Evolutionary conservation across 2,329 filamentous ascomycete species (phyloP).

Genomic region (Penicillium sp.): DNA sequence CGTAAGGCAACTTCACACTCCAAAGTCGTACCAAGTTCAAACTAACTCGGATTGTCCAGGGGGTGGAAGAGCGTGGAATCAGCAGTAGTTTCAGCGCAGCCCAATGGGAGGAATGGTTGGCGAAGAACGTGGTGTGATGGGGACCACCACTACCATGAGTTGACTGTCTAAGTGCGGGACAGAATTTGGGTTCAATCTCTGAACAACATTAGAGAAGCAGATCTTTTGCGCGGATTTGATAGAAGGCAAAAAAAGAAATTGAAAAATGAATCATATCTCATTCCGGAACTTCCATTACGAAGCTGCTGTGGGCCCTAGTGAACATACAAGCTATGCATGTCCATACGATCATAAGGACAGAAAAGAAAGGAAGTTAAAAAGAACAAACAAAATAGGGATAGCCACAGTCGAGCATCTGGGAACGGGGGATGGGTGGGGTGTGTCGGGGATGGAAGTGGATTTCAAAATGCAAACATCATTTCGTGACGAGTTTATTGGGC

Average conservation of each 20-base stretch:
- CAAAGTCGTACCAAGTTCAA: neutral
- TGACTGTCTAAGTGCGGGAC: too few species aligned
- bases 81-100: conserved; percentile 76
- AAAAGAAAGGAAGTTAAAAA: conserved; percentile 2
- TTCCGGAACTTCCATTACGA: conserved; percentile 33
- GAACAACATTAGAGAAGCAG: too few species aligned
- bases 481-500: conserved; percentile 36
- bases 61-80: conserved; percentile 77
- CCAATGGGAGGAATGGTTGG: conserved; percentile 86
- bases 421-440: too few species aligned
- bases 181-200: too few species aligned
- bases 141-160: conserved; percentile 1
- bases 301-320: conserved; percentile 28
- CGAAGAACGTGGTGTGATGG: conserved; percentile 62
- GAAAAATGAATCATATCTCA: conserved; percentile 33
- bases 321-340: conserved; percentile 24
- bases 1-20: conserved; percentile 44
- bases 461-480: conserved; percentile 17
- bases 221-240: neutral
- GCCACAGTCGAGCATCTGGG: neutral
- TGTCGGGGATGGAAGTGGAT: neutral
- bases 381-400: neutral
- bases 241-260: conserved; percentile 11
- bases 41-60: conserved; percentile 30
- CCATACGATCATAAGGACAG: conserved; percentile 18